Evolutionary conservation across 306 rosid genomes (phyloP).

Genomic region (Adenanthera pavonina): DNA sequence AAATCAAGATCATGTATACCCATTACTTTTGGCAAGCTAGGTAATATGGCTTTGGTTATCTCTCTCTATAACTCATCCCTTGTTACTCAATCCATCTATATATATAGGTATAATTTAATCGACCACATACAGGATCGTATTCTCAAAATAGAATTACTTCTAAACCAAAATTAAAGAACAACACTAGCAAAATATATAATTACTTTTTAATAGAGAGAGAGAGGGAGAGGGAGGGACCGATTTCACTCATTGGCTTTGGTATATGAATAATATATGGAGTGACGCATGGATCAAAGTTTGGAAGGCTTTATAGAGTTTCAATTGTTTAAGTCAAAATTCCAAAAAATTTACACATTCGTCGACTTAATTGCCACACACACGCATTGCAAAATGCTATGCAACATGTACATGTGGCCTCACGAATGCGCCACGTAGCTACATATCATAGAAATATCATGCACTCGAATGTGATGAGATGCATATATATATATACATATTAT

Average conservation of each 20-base stretch:
- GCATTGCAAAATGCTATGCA: not conserved
- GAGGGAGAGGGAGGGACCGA: not conserved
- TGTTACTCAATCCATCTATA: not conserved
- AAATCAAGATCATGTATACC: not conserved
- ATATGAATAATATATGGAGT: constrained; percentile 23
- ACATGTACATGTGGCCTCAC: constrained; percentile 3
- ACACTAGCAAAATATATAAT: not conserved
- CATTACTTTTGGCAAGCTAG: not conserved
- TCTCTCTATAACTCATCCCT: not conserved
- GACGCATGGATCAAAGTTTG: not conserved
- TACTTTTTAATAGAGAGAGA: no score
- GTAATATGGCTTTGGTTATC: not conserved
- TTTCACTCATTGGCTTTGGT: constrained; percentile 3
- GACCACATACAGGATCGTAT: not conserved
- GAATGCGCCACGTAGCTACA: constrained; percentile 48
- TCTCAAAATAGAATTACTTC: not conserved
- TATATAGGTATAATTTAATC: constrained; percentile 8
- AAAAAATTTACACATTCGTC: constrained; percentile 10
- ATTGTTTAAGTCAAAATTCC: constrained; percentile 29
- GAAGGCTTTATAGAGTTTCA: not conserved
- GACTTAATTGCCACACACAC: not conserved
- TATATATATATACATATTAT: constrained; percentile 38
- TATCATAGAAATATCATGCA: constrained; percentile 47
- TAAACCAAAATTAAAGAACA: not conserved
- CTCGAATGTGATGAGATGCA: constrained; percentile 37